Base-by-base conservation (phyloP, 306 rosid genomes). In the Rosa multiflora region DNA sequence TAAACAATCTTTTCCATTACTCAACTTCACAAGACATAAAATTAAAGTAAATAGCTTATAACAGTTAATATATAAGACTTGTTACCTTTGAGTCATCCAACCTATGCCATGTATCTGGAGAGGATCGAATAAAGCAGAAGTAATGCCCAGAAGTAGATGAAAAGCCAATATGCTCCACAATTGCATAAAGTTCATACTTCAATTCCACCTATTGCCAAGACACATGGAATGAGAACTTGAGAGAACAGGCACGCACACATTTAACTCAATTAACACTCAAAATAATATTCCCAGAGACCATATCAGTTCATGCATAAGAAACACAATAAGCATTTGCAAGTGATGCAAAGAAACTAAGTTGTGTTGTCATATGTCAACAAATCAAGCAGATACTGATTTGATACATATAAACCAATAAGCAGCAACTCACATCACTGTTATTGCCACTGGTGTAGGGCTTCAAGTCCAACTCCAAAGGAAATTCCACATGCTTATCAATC, bases 141-240 rank as follows among this genome's bases (percentile, higher is more conserved):
- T 95, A 95, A 88, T 95, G 98, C 39, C 98, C 97, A 47, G 91
- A 91, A 67, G 88, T 79, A 76, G 91, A 77, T 52, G 98, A 85
- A 79, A 71, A 73, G 35, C 99, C 98, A 80, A 52, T 69, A 77
- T 95, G 99, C 44, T 88, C 97, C 73, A 95, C 90, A 79, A 91
- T 81, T 35, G 96, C 99, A 83, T 90, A 95, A 20, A 95, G 90
- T 67, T 95, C 89, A 82, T 95, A 95, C 69, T 84, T 88, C 90
- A 85, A 61, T 11, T 81, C 88, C 59, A 70, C 94, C 99, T 95
- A 32, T 78, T 49, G 20, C 67, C 29, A 46, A 70, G 70, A 67
- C 12, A 77, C 64, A 20, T n/a, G 2, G 5, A 67, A 43, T 26
- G 48, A 85, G 44, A 77, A 80, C 47, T 47, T 69, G 75, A 70